A percentile compares a stretch with the other conserved stretches of the same genome.
phyloP scores from a whole-genome alignment of 345 rosid genomes.

The Gossypium raimondii region DNA sequence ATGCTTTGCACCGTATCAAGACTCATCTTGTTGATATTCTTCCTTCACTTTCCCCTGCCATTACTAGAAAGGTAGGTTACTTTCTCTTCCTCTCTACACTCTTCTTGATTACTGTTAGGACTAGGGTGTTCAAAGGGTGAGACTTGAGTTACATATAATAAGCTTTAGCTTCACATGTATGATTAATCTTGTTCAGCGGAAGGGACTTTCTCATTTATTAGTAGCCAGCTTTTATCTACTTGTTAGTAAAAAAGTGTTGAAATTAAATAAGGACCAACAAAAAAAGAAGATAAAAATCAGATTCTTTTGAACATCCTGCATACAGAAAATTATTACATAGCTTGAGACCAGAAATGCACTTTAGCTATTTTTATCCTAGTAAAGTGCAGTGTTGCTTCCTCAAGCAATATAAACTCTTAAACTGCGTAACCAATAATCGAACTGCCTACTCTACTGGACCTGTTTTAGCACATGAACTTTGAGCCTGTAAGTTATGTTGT shows the following conservation, averaged over 20 bases:
- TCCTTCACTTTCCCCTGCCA: slow-evolving; percentile 38
- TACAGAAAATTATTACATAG: too few species aligned
- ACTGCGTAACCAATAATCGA: neutral
- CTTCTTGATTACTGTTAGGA: neutral
- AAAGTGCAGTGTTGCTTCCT: neutral
- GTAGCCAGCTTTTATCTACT: too few species aligned
- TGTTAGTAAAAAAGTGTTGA: too few species aligned
- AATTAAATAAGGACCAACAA: too few species aligned
- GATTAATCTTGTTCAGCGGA: neutral
- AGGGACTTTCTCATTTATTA: too few species aligned
- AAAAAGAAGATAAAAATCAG: too few species aligned
- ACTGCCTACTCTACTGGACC: neutral
- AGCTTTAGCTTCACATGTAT: neutral
- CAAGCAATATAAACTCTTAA: neutral
- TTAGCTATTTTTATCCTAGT: neutral
- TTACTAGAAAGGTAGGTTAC: slow-evolving; percentile 31
- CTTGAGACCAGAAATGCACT: neutral
- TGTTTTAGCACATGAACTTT: neutral
- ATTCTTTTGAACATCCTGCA: too few species aligned
- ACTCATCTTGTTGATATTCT: slow-evolving; percentile 34
- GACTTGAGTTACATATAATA: too few species aligned
- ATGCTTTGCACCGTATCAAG: slow-evolving; percentile 43
- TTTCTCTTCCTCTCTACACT: neutral
- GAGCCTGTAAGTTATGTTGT: neutral
- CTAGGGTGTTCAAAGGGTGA: neutral